phyloP scores from a whole-genome alignment of 2,329 filamentous ascomycete genomes.

The Arthrobotrys megalospora region DNA sequence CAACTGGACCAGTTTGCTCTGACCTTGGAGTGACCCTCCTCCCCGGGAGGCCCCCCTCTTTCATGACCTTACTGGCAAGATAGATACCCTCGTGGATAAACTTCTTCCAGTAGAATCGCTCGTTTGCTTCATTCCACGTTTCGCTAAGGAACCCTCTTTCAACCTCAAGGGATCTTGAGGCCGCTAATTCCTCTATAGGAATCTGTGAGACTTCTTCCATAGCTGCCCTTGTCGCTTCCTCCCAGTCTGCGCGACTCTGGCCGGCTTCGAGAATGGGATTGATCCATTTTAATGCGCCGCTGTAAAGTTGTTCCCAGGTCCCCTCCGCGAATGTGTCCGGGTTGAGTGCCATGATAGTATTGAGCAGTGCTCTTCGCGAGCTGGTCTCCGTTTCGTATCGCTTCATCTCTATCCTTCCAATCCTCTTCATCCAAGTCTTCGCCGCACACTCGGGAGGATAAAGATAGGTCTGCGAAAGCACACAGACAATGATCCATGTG shows the following conservation, averaged over 20 bases:
- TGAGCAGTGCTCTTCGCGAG: conserved; percentile 36
- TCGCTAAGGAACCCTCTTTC: conserved; percentile 30
- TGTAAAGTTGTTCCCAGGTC: conserved; percentile 43
- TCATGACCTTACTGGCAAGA: conserved; percentile 47
- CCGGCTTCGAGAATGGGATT: conserved; percentile 42
- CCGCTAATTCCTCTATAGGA: conserved; percentile 30
- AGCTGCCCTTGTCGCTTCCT: conserved; percentile 41
- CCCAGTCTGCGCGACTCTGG: conserved; percentile 41
- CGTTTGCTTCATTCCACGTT: conserved; percentile 49
- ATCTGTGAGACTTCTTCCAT: conserved; percentile 35
- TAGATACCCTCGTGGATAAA: conserved; percentile 55
- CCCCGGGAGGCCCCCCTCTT: conserved; percentile 39
- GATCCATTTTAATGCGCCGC: conserved; percentile 49
- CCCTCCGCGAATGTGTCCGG: conserved; percentile 47
- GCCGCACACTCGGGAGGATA: conserved; percentile 36
- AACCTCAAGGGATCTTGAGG: conserved; percentile 1
- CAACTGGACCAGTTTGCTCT: conserved; percentile 26
- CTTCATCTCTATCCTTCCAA: conserved; percentile 45
- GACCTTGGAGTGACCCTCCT: conserved; percentile 47
- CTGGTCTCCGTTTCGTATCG: conserved; percentile 42
- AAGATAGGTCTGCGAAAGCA: conserved; percentile 31
- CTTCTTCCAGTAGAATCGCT: conserved; percentile 46
- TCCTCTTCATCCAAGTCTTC: conserved; percentile 39
- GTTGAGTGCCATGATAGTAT: conserved; percentile 51
- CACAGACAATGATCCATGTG: conserved; percentile 45